phyloP scores from a whole-genome alignment of 2,329 filamentous ascomycete species.

The Fusarium newnesense region DNA sequence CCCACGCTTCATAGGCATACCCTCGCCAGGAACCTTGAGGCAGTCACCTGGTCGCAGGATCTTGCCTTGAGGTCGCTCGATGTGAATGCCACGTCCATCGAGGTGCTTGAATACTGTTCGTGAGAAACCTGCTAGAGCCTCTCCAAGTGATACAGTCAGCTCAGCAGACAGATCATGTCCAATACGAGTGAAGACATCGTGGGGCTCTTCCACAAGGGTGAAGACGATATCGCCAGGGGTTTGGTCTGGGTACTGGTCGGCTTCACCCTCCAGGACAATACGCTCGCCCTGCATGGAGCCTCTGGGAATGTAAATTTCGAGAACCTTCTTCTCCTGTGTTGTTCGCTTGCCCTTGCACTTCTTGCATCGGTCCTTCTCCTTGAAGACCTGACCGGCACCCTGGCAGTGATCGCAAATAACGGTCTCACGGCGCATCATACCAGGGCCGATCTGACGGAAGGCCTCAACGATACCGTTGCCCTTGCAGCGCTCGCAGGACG shows the following conservation, averaged over 20 bases:
- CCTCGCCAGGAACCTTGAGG: constrained; percentile 87
- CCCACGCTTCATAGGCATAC: constrained; percentile 91
- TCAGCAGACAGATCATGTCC: constrained; percentile 87
- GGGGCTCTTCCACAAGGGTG: constrained; percentile 81
- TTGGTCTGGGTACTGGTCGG: constrained; percentile 89
- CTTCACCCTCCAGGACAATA: constrained; percentile 91
- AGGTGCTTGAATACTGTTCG: constrained; percentile 91
- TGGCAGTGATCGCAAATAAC: constrained; percentile 85
- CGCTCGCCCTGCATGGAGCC: constrained; percentile 88
- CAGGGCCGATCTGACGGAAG: constrained; percentile 85
- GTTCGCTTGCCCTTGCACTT: constrained; percentile 97
- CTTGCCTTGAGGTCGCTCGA: constrained; percentile 83
- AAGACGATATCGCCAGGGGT: constrained; percentile 95
- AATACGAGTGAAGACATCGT: constrained; percentile 83
- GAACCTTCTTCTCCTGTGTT: constrained; percentile 87
- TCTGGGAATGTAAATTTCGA: constrained; percentile 95
- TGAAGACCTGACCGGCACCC: constrained; percentile 86
- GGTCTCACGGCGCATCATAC: constrained; percentile 83
- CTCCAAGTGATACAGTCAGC: constrained; percentile 81
- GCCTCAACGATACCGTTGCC: constrained; percentile 82
- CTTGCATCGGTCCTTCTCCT: constrained; percentile 98
- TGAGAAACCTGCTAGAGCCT: constrained; percentile 89
- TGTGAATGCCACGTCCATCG: constrained; percentile 88
- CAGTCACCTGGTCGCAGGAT: constrained; percentile 85
- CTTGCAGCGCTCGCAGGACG: constrained; percentile 84